Conservation (phyloP, 345 rosid species). For the Euclidium syriacum region DNA sequence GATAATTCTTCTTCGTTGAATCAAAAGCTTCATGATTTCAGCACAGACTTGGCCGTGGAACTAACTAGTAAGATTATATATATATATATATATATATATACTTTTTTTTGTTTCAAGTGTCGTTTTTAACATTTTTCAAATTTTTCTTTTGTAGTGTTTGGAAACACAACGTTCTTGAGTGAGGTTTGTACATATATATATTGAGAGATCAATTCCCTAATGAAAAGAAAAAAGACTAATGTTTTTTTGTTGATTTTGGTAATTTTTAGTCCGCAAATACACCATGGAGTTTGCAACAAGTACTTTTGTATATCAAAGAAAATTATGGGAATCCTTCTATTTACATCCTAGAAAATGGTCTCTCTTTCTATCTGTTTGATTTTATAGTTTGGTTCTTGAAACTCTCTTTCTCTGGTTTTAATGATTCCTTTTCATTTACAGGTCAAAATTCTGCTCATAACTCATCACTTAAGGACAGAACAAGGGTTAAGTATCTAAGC, state of each 20-base stretch:
- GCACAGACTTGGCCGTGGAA: conserved; percentile 4
- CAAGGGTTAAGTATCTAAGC: conserved; percentile 38
- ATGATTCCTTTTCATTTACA: conserved; percentile 17
- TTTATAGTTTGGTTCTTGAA: neutral
- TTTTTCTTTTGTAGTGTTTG: no score
- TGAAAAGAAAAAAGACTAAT: neutral
- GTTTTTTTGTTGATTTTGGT: conserved; percentile 5
- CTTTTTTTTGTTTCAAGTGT: no score
- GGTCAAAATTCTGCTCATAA: conserved; percentile 40
- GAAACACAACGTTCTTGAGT: neutral
- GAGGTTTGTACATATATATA: conserved; percentile 11
- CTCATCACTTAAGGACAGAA: conserved; percentile 39
- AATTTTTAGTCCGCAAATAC: conserved; percentile 30
- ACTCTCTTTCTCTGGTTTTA: neutral
- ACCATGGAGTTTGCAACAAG: conserved; percentile 30
- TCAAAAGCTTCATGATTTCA: neutral
- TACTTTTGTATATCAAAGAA: conserved; percentile 36
- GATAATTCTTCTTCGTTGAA: conserved; percentile 22
- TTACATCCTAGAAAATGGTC: conserved; percentile 43
- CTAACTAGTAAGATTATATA: neutral
- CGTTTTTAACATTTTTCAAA: no score
- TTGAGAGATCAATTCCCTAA: neutral
- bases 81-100: no score
- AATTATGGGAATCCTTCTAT: conserved; percentile 36
- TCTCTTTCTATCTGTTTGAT: conserved; percentile 1